Base-by-base conservation (phyloP, 257 asterid genomes). In the Forsythia suspensa region DNA sequence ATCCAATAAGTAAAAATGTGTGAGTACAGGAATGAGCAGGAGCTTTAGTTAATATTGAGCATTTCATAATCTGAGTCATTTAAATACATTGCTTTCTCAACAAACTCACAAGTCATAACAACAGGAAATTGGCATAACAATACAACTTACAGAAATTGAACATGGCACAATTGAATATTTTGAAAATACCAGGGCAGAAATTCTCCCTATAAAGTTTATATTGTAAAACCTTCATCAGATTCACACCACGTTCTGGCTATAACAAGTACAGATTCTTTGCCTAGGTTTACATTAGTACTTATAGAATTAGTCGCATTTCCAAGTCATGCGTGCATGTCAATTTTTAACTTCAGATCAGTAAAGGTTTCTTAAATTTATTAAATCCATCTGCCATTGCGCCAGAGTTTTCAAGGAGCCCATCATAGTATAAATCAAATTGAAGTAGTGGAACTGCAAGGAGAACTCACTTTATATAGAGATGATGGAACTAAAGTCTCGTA, bases 401-500 rank as follows among this genome's bases (percentile, higher is more conserved):
- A 59, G 37, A 20, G 5, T 20, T 39, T 41, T 21, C 36, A 6
- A 52, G n/a, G 29, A 55, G 16, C 76, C 41, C 43, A 44, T 55
- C 43, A 41, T 43, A 65, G 51, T 6, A 59, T 69, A 40, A 44
- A 73, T 78, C 37, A 57, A 40, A 71, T 16, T 72, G 20, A 59
- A 74, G 67, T 36, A 44, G 41, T 10, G 43, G 68, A 65, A 44
- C 65, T 42, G 66, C 66, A 61, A 18, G 10, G 70, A 74, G 67
- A 76, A 75, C 85, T 73, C 63, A 87, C 93, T 78, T 85, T 82
- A 75, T 87, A 89, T 36, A 89, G 77, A 69, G 90, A 84, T 41
- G 90, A 72, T 1, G 91, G 86, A 65, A 89, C 90, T 80, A 89
- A 80, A 44, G 93, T 87, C 83, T 89, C 93, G 76, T 89, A 87